Percentiles rank a stretch among this genome's conserved stretches.
These are phyloP conservation scores for Salvia miltiorrhiza DNA, from an alignment of 257 asterid species.

Conservation along the genomic window DNA sequence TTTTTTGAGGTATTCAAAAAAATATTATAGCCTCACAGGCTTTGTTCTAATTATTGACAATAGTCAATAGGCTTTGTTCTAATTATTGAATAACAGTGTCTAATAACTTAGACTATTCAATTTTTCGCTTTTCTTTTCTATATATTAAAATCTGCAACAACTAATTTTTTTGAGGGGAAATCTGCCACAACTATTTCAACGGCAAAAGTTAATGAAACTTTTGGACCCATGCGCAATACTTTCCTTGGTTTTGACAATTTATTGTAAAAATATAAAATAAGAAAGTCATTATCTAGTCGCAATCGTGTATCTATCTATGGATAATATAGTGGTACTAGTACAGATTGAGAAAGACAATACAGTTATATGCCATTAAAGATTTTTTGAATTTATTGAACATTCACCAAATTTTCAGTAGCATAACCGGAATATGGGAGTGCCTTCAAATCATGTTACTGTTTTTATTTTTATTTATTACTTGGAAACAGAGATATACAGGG, in stretches of 20 bases:
- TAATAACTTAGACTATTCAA: background rate
- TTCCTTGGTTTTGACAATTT: slow-evolving; percentile 9
- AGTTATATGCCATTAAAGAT: slow-evolving; percentile 1
- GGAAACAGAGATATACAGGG: background rate
- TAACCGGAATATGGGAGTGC: background rate
- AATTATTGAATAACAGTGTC: no score
- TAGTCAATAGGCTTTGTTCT: no score
- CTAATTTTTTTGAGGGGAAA: no score
- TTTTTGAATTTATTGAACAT: slow-evolving; percentile 14
- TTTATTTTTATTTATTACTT: background rate
- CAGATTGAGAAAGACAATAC: slow-evolving; percentile 21
- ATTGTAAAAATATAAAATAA: background rate
- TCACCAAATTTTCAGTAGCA: slow-evolving; percentile 6
- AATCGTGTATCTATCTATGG: slow-evolving; percentile 16
- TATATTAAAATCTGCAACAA: background rate
- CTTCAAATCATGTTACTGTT: background rate
- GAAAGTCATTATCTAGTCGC: slow-evolving; percentile 32
- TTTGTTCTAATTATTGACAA: no score
- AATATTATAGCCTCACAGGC: no score
- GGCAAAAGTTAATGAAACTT: slow-evolving; percentile 14
- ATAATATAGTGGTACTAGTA: slow-evolving; percentile 4
- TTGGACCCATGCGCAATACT: slow-evolving; percentile 10
- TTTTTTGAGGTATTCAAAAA: no score
- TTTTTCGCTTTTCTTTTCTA: background rate
- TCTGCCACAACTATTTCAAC: background rate